Base-by-base conservation (phyloP, 2,329 filamentous ascomycete species). In the Fusarium proliferatum region DNA sequence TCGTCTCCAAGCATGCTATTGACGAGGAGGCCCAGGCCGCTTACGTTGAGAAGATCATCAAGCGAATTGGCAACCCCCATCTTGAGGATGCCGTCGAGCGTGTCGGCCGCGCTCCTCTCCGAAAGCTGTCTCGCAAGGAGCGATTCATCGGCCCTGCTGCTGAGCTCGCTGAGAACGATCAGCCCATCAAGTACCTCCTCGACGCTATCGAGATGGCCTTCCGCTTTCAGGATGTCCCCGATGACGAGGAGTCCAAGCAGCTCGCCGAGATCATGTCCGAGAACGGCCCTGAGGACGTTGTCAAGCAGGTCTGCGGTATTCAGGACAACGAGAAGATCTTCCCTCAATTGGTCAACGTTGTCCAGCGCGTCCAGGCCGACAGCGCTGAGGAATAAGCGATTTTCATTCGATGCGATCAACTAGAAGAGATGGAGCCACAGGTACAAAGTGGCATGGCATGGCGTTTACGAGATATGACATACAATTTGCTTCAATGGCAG, bases 61-160 rank as follows among this genome's bases (percentile, higher is more conserved):
- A 88, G 78, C 94, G 96, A 79, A 98, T 98, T 83, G 94, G 94
- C 82, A 98, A 98, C 87, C 95, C 94, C 19, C 92, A 95, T 76
- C 88, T 98, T 67, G 94, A 97, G 84, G 96, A 99, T 83, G 92
- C 92, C 17, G 95, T 98, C 41, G 94, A 97, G 86, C 95, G 96
- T 83, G 96, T 99, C 74, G 96, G 96, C 63, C 95, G 96, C 81
- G 96, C 95, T 23, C 96, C 96, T 23, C 87, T 99, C 69, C 93
- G 96, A 82, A 99, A 99, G 88, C 89, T 99, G 39, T 92, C 92
- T 74, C 93, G 95, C 83, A 96, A 97, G 86, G 96, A 99, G 86
- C 95, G 96, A 49, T 97, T 99, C 86, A 92, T 99, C 77, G 95
- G 93, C 51, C 96, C 96, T 9, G 96, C 96, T 51, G 90, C 94